Evolutionary conservation across 345 rosid genomes (phyloP), one percentile per base, ranked within the genome.

Genomic region (Eucalyptus guilfoylei): DNA sequence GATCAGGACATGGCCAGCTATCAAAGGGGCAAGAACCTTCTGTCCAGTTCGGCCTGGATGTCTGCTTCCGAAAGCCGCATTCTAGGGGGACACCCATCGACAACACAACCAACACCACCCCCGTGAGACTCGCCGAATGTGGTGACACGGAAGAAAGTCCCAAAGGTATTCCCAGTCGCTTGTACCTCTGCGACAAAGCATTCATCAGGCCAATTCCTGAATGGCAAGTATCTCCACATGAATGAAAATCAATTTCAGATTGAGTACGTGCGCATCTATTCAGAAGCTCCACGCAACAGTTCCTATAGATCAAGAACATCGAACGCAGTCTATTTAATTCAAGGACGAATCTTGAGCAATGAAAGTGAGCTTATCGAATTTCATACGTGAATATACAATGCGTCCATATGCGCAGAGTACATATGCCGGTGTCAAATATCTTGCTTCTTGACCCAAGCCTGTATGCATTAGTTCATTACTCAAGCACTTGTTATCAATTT

Each of bases 81-180:
- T 52, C 97, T 91, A 26, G 99, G 99, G 89, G 99, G 99, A 90
- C 98, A 97, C n/a, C 99, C 99, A 72, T 98, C 99, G 55, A 98
- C 92, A 15, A 93, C 92, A 92, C 99, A 97, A 87, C 99, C 99
- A 89, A 98, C 99, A 87, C 98, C 98, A 7, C 99, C 99, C 86
- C 99, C 99, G 88, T 98, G 99, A 88, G 99, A 98, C 91, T 97
- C 98, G 80, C 99, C 99, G 86, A 94, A 96, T 8, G 99, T 98
- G 23, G 98, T 93, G 60, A 98, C 98, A 58, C 96, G 94, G 88
- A 98, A 98, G 87, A 95, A 90, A 90, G 90, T 96, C 42, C 99
- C 99, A 88, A 91, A 97, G 8, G 98, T 91, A 80, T 96, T 98
- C 72, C 98, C 99, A 58, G 94, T 91, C 11, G 99, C 99, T 91